Conservation (phyloP, 75 land plant genomes). For the Isoetes taiwanensis region DNA sequence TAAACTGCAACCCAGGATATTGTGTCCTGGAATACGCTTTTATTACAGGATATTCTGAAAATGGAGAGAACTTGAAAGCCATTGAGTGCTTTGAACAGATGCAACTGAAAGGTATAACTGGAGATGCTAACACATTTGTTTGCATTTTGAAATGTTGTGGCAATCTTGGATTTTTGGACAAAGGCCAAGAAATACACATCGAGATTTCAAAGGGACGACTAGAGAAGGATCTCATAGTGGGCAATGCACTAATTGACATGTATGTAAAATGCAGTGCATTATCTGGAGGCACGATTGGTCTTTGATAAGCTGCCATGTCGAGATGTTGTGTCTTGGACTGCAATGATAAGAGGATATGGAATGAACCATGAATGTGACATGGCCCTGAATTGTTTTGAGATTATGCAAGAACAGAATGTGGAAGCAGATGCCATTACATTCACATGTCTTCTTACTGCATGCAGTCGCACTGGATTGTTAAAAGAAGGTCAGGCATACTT, state of each 20-base stretch:
- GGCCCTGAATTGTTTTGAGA: constrained; percentile 3
- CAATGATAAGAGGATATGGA: constrained; percentile 13
- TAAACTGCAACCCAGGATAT: constrained; percentile 12
- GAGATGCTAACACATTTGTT: constrained; percentile 9
- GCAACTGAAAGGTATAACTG: not conserved
- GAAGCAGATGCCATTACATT: no score
- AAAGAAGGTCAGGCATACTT: no score
- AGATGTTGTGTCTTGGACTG: constrained; percentile 14
- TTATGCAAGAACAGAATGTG: no score
- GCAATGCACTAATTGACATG: constrained; percentile 12
- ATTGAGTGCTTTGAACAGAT: constrained; percentile 8
- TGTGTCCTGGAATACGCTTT: constrained; percentile 15
- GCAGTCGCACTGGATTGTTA: no score
- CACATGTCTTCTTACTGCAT: no score
- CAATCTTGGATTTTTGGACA: no score
- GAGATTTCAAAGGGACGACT: constrained; percentile 4
- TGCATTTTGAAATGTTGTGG: constrained; percentile 11
- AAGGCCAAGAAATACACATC: constrained; percentile 6
- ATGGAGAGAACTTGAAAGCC: constrained; percentile 10
- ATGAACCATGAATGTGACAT: not conserved
- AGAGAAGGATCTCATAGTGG: not conserved
- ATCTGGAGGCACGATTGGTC: not conserved
- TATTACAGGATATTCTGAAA: constrained; percentile 14
- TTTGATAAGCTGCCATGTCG: constrained; percentile 7
- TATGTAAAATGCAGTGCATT: constrained; percentile 13